Conservation (phyloP, 306 rosid genomes). For the Datisca glomerata region DNA sequence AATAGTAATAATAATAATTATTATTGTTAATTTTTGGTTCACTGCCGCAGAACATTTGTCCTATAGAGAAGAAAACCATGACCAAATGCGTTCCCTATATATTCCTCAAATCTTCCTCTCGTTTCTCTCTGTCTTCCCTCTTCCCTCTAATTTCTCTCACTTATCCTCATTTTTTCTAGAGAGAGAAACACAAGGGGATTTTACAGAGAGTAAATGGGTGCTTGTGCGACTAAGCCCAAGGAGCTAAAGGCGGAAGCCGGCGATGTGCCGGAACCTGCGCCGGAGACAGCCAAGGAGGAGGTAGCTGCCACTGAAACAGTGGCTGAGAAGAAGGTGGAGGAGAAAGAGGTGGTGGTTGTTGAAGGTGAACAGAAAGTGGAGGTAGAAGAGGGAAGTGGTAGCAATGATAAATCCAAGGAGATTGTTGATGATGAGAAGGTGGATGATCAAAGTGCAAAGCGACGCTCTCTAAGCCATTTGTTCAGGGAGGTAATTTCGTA, state of each 20-base stretch:
- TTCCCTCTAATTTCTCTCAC: neutral
- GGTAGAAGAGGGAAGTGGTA: too few species aligned
- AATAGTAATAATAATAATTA: too few species aligned
- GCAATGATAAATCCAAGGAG: neutral
- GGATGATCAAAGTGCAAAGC: neutral
- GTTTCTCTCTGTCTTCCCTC: neutral
- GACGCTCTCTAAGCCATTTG: constrained; percentile 5
- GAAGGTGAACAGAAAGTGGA: neutral
- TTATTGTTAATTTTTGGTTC: neutral
- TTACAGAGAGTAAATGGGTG: constrained; percentile 6
- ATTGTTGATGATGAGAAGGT: constrained; percentile 9
- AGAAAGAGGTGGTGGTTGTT: neutral
- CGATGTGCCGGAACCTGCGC: constrained; percentile 2
- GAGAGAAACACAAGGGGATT: neutral
- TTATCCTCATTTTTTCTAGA: neutral
- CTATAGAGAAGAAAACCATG: neutral
- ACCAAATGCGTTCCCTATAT: neutral
- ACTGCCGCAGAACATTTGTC: neutral
- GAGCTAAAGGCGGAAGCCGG: neutral
- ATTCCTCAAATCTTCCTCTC: neutral
- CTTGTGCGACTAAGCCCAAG: constrained; percentile 13
- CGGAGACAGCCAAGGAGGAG: neutral
- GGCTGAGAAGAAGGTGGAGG: neutral
- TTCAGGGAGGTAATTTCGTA: constrained; percentile 2
- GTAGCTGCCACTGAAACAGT: neutral